Base-by-base conservation (phyloP, 2,329 filamentous ascomycete genomes). In the Scytalidium lignicola region DNA sequence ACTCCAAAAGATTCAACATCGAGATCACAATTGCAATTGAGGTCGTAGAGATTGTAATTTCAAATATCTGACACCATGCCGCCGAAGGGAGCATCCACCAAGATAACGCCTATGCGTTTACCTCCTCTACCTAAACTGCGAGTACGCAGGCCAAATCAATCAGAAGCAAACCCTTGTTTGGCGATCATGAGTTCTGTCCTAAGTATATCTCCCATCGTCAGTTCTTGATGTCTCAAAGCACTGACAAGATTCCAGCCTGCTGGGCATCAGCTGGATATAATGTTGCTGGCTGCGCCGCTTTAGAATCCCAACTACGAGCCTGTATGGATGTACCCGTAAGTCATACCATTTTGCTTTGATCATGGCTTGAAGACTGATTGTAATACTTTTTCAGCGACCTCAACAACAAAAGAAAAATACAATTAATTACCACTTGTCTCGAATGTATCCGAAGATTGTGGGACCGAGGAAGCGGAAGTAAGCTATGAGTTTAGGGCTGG, bases 391-490 rank as follows among this genome's bases (percentile, higher is more conserved):
- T 46, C 43, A 49, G 37, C 80, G 75, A 75, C 68, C 76, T 43
- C 68, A 68, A 55, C 68, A 71, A 48, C 67, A 70, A 56, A 80
- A 81, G 65, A 89, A 85, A 73, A 92, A 83, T 67, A 82, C 80
- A 56, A 90, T 97, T 80, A 97, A 97, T 72, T 91, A 91, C 75
- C 91, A 96, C 67, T 74, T 97, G 41, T 79, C 80, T 57, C 82
- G 93, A 62, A 80, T 88, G 73, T 87, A 86, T 61, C 82, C 83
- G 13, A 82, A 85, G 66, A 74, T 95, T 74, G 79, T 85, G 71
- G 78, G 85, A 62, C 78, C 83, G 57, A 73, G 83, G 79, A 80
- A 91, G 70, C 78, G 76, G 68, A 80, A 84, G 60, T 81, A 52
- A 59, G 20, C 12, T 12, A 20, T 32, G 17, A 37, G 15, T 37